Conservation (phyloP, 1,284 basidiomycete species). For the Trametes hirsuta region DNA sequence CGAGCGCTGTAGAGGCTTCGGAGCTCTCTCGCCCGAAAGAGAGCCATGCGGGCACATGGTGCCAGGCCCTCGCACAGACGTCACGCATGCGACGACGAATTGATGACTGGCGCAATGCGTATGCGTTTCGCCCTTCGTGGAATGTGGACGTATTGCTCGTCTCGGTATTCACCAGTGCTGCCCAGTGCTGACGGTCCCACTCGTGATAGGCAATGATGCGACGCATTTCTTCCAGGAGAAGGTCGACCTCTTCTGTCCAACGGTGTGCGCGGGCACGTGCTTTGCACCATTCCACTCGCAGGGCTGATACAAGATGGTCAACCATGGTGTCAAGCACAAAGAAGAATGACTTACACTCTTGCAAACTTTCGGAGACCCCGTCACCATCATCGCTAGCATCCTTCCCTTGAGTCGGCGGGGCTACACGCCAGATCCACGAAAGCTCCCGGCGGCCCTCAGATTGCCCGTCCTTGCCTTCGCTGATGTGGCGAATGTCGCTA, state of each 20-base stretch:
- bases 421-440: background rate
- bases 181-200: background rate
- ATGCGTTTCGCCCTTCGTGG: slow-evolving; percentile 2
- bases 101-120: background rate
- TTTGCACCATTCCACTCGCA: slow-evolving; percentile 16
- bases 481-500: slow-evolving; percentile 3
- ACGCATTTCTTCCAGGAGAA: slow-evolving; percentile 40
- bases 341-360: slow-evolving; percentile 7
- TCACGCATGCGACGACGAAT: slow-evolving; percentile 1
- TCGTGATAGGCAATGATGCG: slow-evolving; percentile 5
- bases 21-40: background rate
- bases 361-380: background rate
- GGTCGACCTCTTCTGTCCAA: slow-evolving; percentile 39
- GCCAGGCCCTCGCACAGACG: background rate
- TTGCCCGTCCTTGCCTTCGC: background rate
- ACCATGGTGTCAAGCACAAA: background rate
- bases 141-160: background rate
- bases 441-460: background rate
- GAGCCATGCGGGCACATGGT: background rate
- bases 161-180: background rate
- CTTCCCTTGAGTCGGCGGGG: too few relatives aligned
- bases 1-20: background rate
- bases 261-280: slow-evolving; percentile 30
- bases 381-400: too few relatives aligned
- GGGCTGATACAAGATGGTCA: background rate